Percentiles rank a stretch among this genome's conserved stretches.
Conservation (phyloP, 306 rosid species). For the Leucaena leucocephala region DNA sequence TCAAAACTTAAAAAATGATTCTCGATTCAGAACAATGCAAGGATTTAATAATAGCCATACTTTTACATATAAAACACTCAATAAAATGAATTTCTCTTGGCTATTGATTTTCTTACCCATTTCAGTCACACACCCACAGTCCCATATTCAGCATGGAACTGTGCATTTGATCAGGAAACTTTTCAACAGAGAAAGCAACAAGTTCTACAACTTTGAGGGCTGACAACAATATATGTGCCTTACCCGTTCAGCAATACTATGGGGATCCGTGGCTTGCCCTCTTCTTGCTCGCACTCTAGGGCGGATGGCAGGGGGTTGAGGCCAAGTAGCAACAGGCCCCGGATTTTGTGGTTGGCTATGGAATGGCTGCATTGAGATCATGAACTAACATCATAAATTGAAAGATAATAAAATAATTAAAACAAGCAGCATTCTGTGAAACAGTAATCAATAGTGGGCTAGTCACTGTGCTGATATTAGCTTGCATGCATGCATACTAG, state of each 20-base stretch:
- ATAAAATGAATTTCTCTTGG: neutral
- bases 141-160: neutral
- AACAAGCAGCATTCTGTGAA: neutral
- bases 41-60: neutral
- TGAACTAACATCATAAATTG: conserved; percentile 21
- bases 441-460: neutral
- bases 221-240: neutral
- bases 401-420: conserved; percentile 11
- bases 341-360: conserved; percentile 59
- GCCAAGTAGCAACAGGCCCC: conserved; percentile 41
- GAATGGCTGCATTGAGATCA: conserved; percentile 45
- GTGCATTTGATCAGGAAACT: neutral
- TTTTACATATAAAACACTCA: neutral
- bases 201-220: neutral
- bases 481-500: neutral
- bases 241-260: conserved; percentile 97
- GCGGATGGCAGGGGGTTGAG: conserved; percentile 70
- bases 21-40: neutral
- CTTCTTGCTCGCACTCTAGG: conserved; percentile 97
- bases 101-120: neutral
- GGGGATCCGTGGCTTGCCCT: conserved; percentile 99
- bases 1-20: neutral
- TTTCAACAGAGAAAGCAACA: neutral
- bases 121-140: neutral
- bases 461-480: neutral